Evolutionary conservation across 768 basidiomycete species (phyloP).

Genomic region (Pholiota microspora): DNA sequence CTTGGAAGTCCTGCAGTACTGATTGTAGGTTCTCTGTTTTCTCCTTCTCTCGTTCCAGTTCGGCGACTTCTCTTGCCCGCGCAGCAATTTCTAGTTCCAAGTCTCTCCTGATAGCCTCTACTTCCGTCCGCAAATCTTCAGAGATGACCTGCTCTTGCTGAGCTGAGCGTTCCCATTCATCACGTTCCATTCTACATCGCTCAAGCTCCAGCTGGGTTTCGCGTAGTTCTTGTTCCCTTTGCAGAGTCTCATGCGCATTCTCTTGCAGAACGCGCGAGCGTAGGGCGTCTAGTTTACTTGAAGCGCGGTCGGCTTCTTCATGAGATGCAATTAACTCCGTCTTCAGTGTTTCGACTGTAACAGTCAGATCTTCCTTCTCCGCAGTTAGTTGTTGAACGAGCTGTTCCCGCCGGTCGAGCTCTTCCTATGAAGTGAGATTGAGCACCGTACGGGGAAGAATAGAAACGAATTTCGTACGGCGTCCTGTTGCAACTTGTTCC

Average conservation of each 20-base stretch:
- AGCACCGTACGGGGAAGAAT: neutral
- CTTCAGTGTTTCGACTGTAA: slow-evolving; percentile 77
- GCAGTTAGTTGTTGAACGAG: slow-evolving; percentile 74
- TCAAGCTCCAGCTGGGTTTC: slow-evolving; percentile 88
- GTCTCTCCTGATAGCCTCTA: slow-evolving; percentile 59
- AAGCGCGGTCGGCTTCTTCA: slow-evolving; percentile 69
- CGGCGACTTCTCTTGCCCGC: slow-evolving; percentile 49
- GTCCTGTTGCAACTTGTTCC: slow-evolving; percentile 94
- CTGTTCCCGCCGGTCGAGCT: slow-evolving; percentile 91
- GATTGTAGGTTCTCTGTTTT: slow-evolving; percentile 84
- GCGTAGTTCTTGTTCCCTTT: slow-evolving; percentile 77
- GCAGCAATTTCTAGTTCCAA: slow-evolving; percentile 64
- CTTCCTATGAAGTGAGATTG: slow-evolving; percentile 64
- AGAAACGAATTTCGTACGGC: slow-evolving; percentile 56
- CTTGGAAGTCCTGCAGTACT: slow-evolving; percentile 94
- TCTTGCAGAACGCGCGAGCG: slow-evolving; percentile 65
- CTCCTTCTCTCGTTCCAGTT: slow-evolving; percentile 68
- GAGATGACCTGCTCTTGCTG: slow-evolving; percentile 63
- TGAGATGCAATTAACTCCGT: slow-evolving; percentile 75
- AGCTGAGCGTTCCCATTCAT: slow-evolving; percentile 52
- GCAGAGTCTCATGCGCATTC: slow-evolving; percentile 62
- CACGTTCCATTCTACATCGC: slow-evolving; percentile 76
- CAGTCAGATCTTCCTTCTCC: slow-evolving; percentile 71
- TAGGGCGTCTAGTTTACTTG: slow-evolving; percentile 66
- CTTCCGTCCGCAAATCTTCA: slow-evolving; percentile 65